These are phyloP conservation scores for Urochloa ruziziensis DNA, from an alignment of 176 grass and related monocot genomes.

Conservation along the genomic window DNA sequence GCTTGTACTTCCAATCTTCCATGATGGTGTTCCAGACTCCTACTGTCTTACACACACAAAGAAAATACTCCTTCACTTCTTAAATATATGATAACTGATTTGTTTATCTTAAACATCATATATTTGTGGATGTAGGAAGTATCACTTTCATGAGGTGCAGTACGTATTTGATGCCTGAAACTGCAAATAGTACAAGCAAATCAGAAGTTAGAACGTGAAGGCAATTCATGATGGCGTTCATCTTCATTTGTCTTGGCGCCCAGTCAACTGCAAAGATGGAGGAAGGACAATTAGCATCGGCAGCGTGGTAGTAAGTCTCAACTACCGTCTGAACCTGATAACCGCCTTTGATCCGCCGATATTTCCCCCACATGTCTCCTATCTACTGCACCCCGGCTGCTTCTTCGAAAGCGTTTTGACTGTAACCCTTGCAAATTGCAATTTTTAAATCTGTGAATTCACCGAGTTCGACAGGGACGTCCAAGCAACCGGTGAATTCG, in stretches of 20 bases:
- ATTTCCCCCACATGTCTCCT: background rate
- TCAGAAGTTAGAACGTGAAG: background rate
- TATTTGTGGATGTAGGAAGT: too few relatives aligned
- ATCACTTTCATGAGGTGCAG: too few relatives aligned
- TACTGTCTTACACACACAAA: too few relatives aligned
- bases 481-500: background rate
- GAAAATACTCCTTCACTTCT: too few relatives aligned
- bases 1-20: background rate
- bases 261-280: background rate
- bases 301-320: background rate
- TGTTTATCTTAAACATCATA: too few relatives aligned
- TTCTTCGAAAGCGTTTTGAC: background rate
- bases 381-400: background rate
- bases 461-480: background rate
- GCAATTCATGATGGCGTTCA: background rate
- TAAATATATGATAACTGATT: too few relatives aligned
- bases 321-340: constrained; percentile 1
- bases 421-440: background rate
- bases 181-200: background rate
- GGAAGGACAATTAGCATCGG: background rate
- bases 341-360: background rate
- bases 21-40: too few relatives aligned
- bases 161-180: background rate
- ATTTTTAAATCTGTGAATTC: background rate
- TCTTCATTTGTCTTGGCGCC: background rate